Base-by-base conservation (phyloP, 2,329 filamentous ascomycete genomes). In the Aspergillus sp. region DNA sequence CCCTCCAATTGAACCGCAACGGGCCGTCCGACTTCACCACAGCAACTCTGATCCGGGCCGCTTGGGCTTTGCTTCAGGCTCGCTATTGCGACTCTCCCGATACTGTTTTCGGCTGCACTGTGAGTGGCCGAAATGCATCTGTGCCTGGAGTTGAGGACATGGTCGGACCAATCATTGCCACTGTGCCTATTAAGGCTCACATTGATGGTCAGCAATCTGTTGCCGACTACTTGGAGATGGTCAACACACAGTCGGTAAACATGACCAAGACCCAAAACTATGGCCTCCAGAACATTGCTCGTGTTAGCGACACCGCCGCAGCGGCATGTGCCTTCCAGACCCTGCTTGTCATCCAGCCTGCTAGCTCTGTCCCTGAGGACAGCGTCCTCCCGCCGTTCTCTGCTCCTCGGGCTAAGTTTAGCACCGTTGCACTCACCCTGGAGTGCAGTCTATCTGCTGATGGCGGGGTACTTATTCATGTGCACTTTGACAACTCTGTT, bases 241-340 rank as follows among this genome's bases (percentile, higher is more conserved):
- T 86, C 3, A 82, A 86, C 36, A 67, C 78, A 17, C 76, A 79
- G 49, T 78, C 76, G 0, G 71, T 81, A 0, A 68, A 73, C 4
- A 77, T 81, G 50, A 83, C 84, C 2, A 78, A 81, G 0, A 78
- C 83, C 59, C 81, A 88, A 68, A 82, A 88, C 62, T 76, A 81
- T 6, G 75, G 74, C 3, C 48, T 77, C 5, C 74, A 75, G 44
- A 69, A 74, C 45, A 76, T 77, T 53, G 78, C 81, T 13, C 71
- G 74, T 13, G 64, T 82, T 11, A 80, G 78, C 55, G 68, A 76
- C 1, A 67, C 71, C 38, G 64, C 68, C 5, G 62, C 64, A 5
- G 57, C 62, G 7, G 72, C 71, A 17, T 75, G 72, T 53, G 63
- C 71, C 10, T 73, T 76, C 57, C 69, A 73, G 43, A 75, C 68